phyloP scores from a whole-genome alignment of 2,329 filamentous ascomycete genomes.

The Thyridium curvatum region DNA sequence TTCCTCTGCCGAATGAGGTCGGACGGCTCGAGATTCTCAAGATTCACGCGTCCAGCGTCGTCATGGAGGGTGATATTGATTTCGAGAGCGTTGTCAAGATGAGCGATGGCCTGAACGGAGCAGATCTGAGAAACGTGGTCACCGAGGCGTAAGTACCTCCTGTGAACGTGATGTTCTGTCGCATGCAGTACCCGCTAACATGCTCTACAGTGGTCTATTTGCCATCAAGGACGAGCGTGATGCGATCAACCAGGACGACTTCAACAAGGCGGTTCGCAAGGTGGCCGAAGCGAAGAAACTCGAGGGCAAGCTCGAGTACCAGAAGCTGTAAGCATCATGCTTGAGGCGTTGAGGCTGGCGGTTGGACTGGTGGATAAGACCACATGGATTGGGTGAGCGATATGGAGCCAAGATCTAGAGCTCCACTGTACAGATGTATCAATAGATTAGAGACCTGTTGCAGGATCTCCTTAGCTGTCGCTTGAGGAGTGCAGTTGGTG shows the following conservation, averaged over 20 bases:
- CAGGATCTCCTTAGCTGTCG: no score
- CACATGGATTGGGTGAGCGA: conserved; percentile 6
- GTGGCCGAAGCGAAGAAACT: conserved; percentile 96
- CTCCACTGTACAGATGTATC: conserved; percentile 13
- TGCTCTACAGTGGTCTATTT: conserved; percentile 69
- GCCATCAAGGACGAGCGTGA: conserved; percentile 98
- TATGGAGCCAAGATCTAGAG: not conserved
- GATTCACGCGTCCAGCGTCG: conserved; percentile 84
- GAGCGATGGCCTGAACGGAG: conserved; percentile 96
- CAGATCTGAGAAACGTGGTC: conserved; percentile 94
- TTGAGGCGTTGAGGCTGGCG: not conserved
- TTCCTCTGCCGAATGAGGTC: conserved; percentile 93
- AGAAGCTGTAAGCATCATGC: conserved; percentile 64
- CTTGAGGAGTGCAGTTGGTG: no score
- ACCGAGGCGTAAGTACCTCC: conserved; percentile 85
- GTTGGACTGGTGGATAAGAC: no score
- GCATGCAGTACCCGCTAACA: not conserved
- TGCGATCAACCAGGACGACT: conserved; percentile 94
- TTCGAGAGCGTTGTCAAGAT: conserved; percentile 99
- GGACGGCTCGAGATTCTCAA: conserved; percentile 95
- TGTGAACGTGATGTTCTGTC: not conserved
- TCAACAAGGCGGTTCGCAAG: conserved; percentile 98
- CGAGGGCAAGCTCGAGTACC: conserved; percentile 96
- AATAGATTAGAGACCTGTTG: conserved; percentile 2
- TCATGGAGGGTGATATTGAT: conserved; percentile 90